Evolutionary conservation across 805 yeast genomes (phyloP).

Genomic region (Yamadazyma kitorensis): DNA sequence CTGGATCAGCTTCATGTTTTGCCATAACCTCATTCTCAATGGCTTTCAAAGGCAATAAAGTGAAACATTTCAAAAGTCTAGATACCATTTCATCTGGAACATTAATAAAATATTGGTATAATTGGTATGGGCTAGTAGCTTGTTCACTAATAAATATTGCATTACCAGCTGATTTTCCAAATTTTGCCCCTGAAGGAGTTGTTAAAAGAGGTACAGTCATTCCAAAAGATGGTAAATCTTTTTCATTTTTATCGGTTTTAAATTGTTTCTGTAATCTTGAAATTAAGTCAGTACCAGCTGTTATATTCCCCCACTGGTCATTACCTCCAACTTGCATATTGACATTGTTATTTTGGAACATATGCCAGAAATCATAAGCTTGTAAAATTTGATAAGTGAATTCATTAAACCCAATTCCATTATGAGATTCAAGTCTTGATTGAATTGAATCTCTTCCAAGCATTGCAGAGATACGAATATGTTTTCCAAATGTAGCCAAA

Average conservation of each 20-base stretch:
- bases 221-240: conserved; percentile 51
- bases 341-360: conserved; percentile 58
- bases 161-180: conserved; percentile 96
- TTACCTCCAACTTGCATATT: conserved; percentile 89
- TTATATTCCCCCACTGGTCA: conserved; percentile 98
- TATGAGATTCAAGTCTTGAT: conserved; percentile 61
- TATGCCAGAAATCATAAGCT: conserved; percentile 89
- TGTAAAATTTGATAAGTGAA: conserved; percentile 90
- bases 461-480: conserved; percentile 83
- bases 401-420: conserved; percentile 90
- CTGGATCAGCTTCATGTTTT: conserved; percentile 58
- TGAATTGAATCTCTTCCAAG: conserved; percentile 84
- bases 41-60: conserved; percentile 64
- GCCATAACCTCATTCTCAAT: conserved; percentile 50
- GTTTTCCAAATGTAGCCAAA: conserved; percentile 69
- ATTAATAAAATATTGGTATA: conserved; percentile 83
- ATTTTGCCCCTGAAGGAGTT: conserved; percentile 85
- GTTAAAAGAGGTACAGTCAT: conserved; percentile 88
- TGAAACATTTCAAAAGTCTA: conserved; percentile 69
- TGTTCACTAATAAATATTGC: conserved; percentile 80
- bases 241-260: conserved; percentile 12
- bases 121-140: conserved; percentile 75
- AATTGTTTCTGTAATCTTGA: conserved; percentile 45
- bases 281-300: conserved; percentile 91
- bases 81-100: conserved; percentile 74